Evolutionary conservation across 2,329 filamentous ascomycete species (phyloP).

Genomic region (Colletotrichum tanaceti): DNA sequence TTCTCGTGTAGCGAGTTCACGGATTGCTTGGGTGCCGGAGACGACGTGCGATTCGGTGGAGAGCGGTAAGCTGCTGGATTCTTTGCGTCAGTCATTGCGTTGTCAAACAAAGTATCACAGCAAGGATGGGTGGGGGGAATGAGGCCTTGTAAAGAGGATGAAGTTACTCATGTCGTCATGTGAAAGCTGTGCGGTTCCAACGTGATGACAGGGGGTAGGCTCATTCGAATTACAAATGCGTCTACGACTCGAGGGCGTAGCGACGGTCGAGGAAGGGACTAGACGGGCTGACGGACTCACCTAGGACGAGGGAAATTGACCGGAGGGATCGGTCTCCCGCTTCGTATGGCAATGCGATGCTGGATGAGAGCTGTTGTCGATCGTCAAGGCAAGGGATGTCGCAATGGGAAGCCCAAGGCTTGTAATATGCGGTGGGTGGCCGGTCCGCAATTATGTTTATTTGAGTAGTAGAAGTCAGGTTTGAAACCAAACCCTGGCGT

Average conservation of each 20-base stretch:
- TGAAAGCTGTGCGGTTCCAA: background rate
- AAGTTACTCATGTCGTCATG: constrained; percentile 21
- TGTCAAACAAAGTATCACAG: background rate
- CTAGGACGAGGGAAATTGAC: constrained; percentile 22
- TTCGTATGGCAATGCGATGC: constrained; percentile 34
- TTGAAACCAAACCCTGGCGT: constrained; percentile 41
- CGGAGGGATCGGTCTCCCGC: constrained; percentile 25
- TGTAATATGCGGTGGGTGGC: constrained; percentile 24
- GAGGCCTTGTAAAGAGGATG: constrained; percentile 7
- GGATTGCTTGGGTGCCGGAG: constrained; percentile 48
- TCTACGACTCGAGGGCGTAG: constrained; percentile 17
- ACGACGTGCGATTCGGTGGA: constrained; percentile 50
- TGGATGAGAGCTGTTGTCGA: constrained; percentile 20
- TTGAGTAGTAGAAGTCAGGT: constrained; percentile 37
- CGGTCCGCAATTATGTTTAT: constrained; percentile 33
- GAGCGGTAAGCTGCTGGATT: constrained; percentile 52
- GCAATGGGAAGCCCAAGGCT: constrained; percentile 23
- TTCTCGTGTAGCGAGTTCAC: constrained; percentile 49
- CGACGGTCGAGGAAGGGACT: background rate
- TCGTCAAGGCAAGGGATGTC: constrained; percentile 30
- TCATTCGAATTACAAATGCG: constrained; percentile 34
- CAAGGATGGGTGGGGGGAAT: background rate
- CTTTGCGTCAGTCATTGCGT: constrained; percentile 51
- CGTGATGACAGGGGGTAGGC: background rate
- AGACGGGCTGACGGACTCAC: constrained; percentile 26